Base-by-base conservation (phyloP, 2,329 filamentous ascomycete species). In the Parastagonospora avenae region DNA sequence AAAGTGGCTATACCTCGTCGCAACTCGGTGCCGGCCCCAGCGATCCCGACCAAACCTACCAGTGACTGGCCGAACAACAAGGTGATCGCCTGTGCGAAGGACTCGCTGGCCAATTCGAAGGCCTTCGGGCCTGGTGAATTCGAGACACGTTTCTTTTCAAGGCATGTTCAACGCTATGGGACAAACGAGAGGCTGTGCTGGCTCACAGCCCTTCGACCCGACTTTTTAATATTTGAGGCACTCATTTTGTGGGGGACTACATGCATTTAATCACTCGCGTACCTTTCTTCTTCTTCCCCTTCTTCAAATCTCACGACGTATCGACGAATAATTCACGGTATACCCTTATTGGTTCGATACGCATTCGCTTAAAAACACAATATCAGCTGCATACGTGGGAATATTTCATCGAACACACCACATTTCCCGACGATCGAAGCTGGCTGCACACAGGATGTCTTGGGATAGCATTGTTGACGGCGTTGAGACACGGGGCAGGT, bases 41-140 rank as follows among this genome's bases (percentile, higher is more conserved):
- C 61, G 68, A 74, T 54, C 61, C 66, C 39, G 62, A 61, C 44
- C 53, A 62, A 49, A 58, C 57, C 53, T 74, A 66, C 51, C 71
- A 72, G 46, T 72, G 70, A 74, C 68, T 72, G 31, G 55, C 66
- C 67, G 70, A 68, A 44, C 57, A 55, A 24, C 24, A 44, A 8
- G 48, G 48, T 40, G 49, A 55, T 19, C 48, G 44, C 31, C 46
- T 42, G 9, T 50, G 50, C 42, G 49, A 55, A 24, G 50, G 44
- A 28, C 46, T 61, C 35, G 42, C 54, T 31, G 52, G 51, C 16
- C 54, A 64, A 45, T 67, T 70, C 52, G 56, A 69, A 46, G 51
- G 56, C 30, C 54, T 70, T 39, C 57, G 59, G 51, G 62, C 65
- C 45, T 64, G 57, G 59, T 67, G 59, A 67, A 54, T 48, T 42